Evolutionary conservation across 2,329 filamentous ascomycete species (phyloP).

Genomic region (Tolypocladium sp.): DNA sequence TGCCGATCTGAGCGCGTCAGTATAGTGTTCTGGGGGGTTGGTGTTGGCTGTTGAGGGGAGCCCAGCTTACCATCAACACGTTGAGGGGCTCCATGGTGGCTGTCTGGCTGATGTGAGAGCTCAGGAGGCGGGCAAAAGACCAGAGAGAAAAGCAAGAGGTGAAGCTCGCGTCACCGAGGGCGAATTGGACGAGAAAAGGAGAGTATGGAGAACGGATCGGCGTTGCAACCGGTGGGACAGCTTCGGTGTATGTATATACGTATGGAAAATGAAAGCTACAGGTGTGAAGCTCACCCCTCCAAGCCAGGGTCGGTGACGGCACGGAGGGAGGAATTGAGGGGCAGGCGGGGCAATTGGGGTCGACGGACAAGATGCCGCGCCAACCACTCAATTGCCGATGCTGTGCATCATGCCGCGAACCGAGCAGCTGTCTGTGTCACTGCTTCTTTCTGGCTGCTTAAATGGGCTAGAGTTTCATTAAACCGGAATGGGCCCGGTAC

Average conservation of each 20-base stretch:
- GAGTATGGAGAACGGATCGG: neutral
- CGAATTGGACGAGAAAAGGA: neutral
- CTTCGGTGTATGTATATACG: neutral
- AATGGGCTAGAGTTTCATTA: no score
- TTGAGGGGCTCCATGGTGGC: conserved; percentile 49
- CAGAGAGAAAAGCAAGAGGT: neutral
- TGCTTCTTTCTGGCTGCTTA: no score
- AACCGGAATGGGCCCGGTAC: no score
- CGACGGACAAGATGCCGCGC: no score
- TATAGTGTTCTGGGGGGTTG: neutral
- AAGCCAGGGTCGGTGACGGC: neutral
- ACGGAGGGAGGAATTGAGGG: neutral
- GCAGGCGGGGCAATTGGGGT: neutral
- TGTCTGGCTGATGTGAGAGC: neutral
- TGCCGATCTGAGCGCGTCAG: conserved; percentile 55
- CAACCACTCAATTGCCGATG: neutral
- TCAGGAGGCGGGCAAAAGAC: no score
- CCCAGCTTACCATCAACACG: conserved; percentile 55
- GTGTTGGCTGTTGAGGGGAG: neutral
- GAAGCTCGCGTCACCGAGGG: neutral
- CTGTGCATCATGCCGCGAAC: neutral
- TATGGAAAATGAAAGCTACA: neutral
- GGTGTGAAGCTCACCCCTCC: neutral
- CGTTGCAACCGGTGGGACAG: neutral
- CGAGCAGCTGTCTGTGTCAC: no score